Evolutionary conservation across 1,139 yeast genomes (phyloP).

Genomic region (Magnusiomyces ingens): DNA sequence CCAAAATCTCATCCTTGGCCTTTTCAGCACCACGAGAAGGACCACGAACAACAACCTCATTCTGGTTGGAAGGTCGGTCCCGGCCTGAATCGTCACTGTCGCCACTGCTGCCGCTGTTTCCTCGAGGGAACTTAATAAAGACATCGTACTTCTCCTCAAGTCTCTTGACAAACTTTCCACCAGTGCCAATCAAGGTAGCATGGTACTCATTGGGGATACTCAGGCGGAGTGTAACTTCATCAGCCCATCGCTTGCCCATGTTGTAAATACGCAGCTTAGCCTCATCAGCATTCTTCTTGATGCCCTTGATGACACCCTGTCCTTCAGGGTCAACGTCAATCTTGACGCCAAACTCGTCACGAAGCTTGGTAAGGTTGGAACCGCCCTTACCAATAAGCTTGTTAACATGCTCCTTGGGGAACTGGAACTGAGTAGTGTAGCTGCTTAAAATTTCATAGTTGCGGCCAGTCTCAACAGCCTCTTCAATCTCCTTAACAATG

Average conservation of each 20-base stretch:
- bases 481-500: slow-evolving; percentile 47
- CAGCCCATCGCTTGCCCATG: slow-evolving; percentile 73
- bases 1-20: slow-evolving; percentile 81
- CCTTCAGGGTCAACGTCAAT: slow-evolving; percentile 64
- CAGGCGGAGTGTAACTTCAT: slow-evolving; percentile 60
- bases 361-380: slow-evolving; percentile 56
- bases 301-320: slow-evolving; percentile 61
- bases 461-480: slow-evolving; percentile 56
- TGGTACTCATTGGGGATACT: slow-evolving; percentile 74
- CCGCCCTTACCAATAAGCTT: slow-evolving; percentile 91
- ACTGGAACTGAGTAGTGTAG: slow-evolving; percentile 47
- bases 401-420: slow-evolving; percentile 63
- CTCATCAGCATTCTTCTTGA: slow-evolving; percentile 71
- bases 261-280: slow-evolving; percentile 55
- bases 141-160: slow-evolving; percentile 87
- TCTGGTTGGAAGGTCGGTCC: slow-evolving; percentile 29
- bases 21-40: slow-evolving; percentile 85
- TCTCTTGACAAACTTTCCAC: slow-evolving; percentile 75
- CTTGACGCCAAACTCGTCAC: slow-evolving; percentile 73
- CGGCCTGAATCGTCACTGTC: slow-evolving; percentile 34
- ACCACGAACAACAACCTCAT: slow-evolving; percentile 77
- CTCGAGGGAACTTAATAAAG: slow-evolving; percentile 63
- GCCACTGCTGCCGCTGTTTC: slow-evolving; percentile 22
- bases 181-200: slow-evolving; percentile 76
- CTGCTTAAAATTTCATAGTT: slow-evolving; percentile 55